Evolutionary conservation across 2,329 filamentous ascomycete genomes (phyloP).

Genomic region (Beauveria scarabaeidicola): DNA sequence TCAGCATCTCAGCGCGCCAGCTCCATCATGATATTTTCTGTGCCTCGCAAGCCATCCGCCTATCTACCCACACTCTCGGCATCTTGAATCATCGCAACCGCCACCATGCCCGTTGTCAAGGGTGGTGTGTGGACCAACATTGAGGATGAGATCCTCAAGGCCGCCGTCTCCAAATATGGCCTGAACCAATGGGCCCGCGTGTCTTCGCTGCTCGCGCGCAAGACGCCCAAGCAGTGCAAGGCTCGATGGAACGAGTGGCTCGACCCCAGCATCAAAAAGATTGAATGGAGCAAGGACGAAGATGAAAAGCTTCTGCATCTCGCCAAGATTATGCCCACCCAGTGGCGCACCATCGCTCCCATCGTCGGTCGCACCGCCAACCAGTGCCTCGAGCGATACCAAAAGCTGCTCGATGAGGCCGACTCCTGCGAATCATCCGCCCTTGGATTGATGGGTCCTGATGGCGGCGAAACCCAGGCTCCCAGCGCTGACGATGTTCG

Average conservation of each 20-base stretch:
- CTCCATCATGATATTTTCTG: slow-evolving; percentile 9
- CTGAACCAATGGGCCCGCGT: slow-evolving; percentile 98
- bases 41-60: background rate
- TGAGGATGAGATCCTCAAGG: slow-evolving; percentile 95
- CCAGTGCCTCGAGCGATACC: slow-evolving; percentile 93
- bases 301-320: slow-evolving; percentile 95
- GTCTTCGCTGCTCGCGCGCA: slow-evolving; percentile 90
- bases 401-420: slow-evolving; percentile 91
- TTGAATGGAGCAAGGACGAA: slow-evolving; percentile 98
- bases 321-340: slow-evolving; percentile 96
- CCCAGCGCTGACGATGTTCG: slow-evolving; percentile 90
- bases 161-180: slow-evolving; percentile 87
- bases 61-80: background rate
- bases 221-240: slow-evolving; percentile 98
- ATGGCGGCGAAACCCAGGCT: slow-evolving; percentile 77
- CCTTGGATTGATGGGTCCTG: slow-evolving; percentile 74
- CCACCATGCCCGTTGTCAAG: slow-evolving; percentile 61
- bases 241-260: slow-evolving; percentile 98
- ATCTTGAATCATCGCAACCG: slow-evolving; percentile 13
- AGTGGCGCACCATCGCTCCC: slow-evolving; percentile 97
- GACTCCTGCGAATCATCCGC: slow-evolving; percentile 82
- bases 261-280: slow-evolving; percentile 95
- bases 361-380: slow-evolving; percentile 95
- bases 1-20: slow-evolving; percentile 1
- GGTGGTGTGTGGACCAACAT: slow-evolving; percentile 70